Base-by-base conservation (phyloP, 129 eudicot species). In the Sambucus nigra region DNA sequence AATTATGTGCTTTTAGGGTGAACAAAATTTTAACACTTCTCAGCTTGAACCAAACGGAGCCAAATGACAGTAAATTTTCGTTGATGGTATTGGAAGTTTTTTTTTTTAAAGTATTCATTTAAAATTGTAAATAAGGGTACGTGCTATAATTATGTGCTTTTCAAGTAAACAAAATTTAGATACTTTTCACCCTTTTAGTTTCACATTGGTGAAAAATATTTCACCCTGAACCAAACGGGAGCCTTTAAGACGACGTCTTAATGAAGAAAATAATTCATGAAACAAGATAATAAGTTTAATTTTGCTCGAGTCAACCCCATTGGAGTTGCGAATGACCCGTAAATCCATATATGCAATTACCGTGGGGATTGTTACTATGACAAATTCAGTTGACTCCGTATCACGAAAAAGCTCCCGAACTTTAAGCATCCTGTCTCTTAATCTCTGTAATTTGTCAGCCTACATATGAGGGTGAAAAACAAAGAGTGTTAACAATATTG, bases 311-410 rank as follows among this genome's bases (percentile, higher is more conserved):
- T 52, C 22, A 14, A 29, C 26, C 22, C 6, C 35, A 24, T 47
- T 19, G 13, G 14, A 20, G 12, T 47, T 19, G 15, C 26, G 31
- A 22, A 18, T 44, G 44, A 17, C 19, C 51, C 44, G 50, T 0
- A 58, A 17, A 7, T 47, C 11, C 19, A 27, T 16, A 53, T 14
- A 40, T 17, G 53, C 42, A n/a, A 56, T 60, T 79, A 91, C 98
- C 82, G 98, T 91, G 47, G 98, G 98, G 53, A 91, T 91, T 0
- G 98, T 91, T 22, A 91, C 98, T 32, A 91, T 85, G 65, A 91
- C 86, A 50, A 91, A 91, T 66, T 91, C 98, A 33, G 98, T 91
- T 8, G 94, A 79, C 14, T 79, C 66, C 25, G 89, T 72, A 63
- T 91, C 89, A 15, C 94, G 98, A 59, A 91, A 91, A 63, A 91